Conservation (phyloP, 2,329 filamentous ascomycete genomes). For the Pseudogymnoascus sp. region DNA sequence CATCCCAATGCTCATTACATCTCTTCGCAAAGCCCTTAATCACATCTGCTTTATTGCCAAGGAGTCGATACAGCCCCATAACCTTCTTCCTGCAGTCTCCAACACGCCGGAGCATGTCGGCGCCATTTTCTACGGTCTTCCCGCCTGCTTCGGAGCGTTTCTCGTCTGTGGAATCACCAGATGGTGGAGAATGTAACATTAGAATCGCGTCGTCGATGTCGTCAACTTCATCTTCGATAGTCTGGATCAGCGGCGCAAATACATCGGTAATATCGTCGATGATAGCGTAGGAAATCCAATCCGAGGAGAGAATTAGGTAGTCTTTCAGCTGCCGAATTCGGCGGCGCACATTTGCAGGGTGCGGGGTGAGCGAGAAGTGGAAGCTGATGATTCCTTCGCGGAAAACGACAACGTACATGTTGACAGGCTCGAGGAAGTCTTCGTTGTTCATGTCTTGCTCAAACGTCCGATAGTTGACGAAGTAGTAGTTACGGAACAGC, state of each 20-base stretch:
- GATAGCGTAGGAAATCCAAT: conserved; percentile 97
- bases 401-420: conserved; percentile 97
- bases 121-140: conserved; percentile 38
- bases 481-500: conserved; percentile 95
- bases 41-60: conserved; percentile 97
- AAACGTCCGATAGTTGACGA: conserved; percentile 96
- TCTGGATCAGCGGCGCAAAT: conserved; percentile 84
- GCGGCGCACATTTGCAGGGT: conserved; percentile 89
- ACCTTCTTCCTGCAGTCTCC: conserved; percentile 95
- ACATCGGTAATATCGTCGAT: conserved; percentile 98
- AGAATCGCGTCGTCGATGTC: conserved; percentile 92
- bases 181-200: conserved; percentile 57
- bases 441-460: conserved; percentile 88
- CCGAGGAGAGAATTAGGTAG: conserved; percentile 83
- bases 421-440: conserved; percentile 87
- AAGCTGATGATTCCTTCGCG: conserved; percentile 92
- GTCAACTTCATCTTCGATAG: conserved; percentile 92
- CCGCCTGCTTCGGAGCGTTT: conserved; percentile 39
- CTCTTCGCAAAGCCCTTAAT: conserved; percentile 98
- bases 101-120: conserved; percentile 85
- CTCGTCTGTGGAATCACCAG: conserved; percentile 34
- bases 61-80: conserved; percentile 84
- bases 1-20: conserved; percentile 96
- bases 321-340: conserved; percentile 89
- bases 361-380: conserved; percentile 92